Base-by-base conservation (phyloP, 140 eudicot genomes). In the Ambrosia hybrid region DNA sequence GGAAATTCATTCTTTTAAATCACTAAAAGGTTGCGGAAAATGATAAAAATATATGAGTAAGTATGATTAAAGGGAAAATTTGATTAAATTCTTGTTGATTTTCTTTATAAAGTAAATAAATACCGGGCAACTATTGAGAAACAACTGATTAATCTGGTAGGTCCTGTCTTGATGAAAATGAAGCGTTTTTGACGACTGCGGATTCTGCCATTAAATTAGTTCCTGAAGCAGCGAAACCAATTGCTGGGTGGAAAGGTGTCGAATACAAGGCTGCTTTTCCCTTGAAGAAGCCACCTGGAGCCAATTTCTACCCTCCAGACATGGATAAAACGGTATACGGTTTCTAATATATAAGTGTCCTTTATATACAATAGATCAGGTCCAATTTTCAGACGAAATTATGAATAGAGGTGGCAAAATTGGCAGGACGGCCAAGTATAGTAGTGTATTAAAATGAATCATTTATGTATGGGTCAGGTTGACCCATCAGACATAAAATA, bases 91-190 rank as follows among this genome's bases (percentile, higher is more conserved):
- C n/a, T 51, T 52, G 73, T 33, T 39, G 26, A 43, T 60, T 48
- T 14, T 17, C 3, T 58, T 26, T 41, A 9, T 64, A 14, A 9
- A 64, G 34, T n/a, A 14, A 39, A 64, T n/a, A 14, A 39, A 64
- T 62, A 62, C 17, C 15, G n/a, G 64, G 51, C 58, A 68, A 51
- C 33, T 43, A 13, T 72, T 59, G 68, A 38, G 33, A 5, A 48
- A 30, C 1, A 12, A 21, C 17, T 57, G 48, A 41, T 12, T 74
- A 16, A 26, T 73, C 65, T 76, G 17, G 56, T 80, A 93, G 98
- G 98, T 93, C 98, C 37, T 87, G 76, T 72, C 84, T 92, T 52
- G 98, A 92, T 72, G 96, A 92, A 76, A 89, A 92, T 73, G 83
- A 93, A 83, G 85, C 98, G 56, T 93, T 82, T 79, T 82, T 93